Percentiles rank a stretch among this genome's conserved stretches.
Conservation (phyloP, 805 yeast genomes). For the Metschnikowia picachoensis region DNA sequence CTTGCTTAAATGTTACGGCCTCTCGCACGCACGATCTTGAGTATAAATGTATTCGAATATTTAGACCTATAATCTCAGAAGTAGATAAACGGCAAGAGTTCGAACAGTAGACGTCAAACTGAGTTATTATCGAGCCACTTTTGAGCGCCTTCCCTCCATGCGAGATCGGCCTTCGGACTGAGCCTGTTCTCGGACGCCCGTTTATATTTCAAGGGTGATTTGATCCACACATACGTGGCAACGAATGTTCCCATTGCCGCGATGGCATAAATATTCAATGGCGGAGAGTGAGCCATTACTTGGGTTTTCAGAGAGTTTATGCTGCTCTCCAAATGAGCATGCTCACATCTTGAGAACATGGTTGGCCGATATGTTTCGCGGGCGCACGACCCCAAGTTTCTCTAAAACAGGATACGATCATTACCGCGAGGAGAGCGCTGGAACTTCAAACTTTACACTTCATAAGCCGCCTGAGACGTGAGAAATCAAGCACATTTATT, state of each 20-base stretch:
- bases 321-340: background rate
- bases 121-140: slow-evolving; percentile 36
- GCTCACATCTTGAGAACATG: slow-evolving; percentile 8
- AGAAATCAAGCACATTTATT: too few relatives aligned
- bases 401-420: too few relatives aligned
- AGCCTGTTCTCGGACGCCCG: slow-evolving; percentile 40
- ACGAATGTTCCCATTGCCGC: slow-evolving; percentile 42
- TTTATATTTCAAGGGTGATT: slow-evolving; percentile 42
- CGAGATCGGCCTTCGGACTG: slow-evolving; percentile 45
- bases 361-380: slow-evolving; percentile 14
- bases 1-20: too few relatives aligned
- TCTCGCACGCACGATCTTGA: background rate
- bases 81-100: too few relatives aligned
- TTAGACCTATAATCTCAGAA: background rate
- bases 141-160: slow-evolving; percentile 45
- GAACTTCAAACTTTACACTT: too few relatives aligned
- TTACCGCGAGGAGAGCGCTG: too few relatives aligned
- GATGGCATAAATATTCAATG: slow-evolving; percentile 37
- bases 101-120: background rate
- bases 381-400: slow-evolving; percentile 13
- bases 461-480: too few relatives aligned
- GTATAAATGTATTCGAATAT: slow-evolving; percentile 4
- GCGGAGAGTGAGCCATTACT: slow-evolving; percentile 34
- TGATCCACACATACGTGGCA: slow-evolving; percentile 32
- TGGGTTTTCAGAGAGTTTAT: background rate